Conservation (phyloP, 2,329 filamentous ascomycete genomes). For the Xylariaceae sp. region DNA sequence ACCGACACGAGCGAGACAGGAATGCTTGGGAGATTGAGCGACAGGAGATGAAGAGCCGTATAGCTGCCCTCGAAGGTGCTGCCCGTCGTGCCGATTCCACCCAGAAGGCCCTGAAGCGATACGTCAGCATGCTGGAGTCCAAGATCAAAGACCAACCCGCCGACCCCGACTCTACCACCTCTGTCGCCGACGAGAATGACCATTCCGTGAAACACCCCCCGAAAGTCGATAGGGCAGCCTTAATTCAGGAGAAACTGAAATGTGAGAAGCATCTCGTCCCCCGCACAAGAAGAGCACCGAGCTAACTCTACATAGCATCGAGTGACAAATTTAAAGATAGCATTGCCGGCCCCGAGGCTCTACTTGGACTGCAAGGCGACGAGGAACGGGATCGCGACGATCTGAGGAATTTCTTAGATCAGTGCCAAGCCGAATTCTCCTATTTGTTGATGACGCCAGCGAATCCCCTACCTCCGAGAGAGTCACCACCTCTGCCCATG, state of each 20-base stretch:
- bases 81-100: conserved; percentile 80
- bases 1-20: conserved; percentile 92
- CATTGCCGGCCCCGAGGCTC: conserved; percentile 41
- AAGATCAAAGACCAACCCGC: conserved; percentile 80
- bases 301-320: conserved; percentile 34
- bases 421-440: conserved; percentile 62
- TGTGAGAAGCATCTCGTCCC: conserved; percentile 36
- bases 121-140: conserved; percentile 83
- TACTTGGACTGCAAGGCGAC: conserved; percentile 28
- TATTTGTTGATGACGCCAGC: conserved; percentile 66
- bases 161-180: conserved; percentile 57
- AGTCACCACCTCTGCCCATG: conserved; percentile 55
- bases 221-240: conserved; percentile 43
- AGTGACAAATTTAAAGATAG: conserved; percentile 38
- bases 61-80: conserved; percentile 90
- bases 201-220: conserved; percentile 42
- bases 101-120: conserved; percentile 85
- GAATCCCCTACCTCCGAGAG: conserved; percentile 62
- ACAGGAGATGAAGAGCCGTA: conserved; percentile 97
- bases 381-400: conserved; percentile 46
- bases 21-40: conserved; percentile 99
- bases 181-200: conserved; percentile 40
- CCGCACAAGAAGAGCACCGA: neutral
- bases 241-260: conserved; percentile 55
- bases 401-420: conserved; percentile 59